Conservation (phyloP, 352 stramenopile species). For the Globisporangium spinosum region DNA sequence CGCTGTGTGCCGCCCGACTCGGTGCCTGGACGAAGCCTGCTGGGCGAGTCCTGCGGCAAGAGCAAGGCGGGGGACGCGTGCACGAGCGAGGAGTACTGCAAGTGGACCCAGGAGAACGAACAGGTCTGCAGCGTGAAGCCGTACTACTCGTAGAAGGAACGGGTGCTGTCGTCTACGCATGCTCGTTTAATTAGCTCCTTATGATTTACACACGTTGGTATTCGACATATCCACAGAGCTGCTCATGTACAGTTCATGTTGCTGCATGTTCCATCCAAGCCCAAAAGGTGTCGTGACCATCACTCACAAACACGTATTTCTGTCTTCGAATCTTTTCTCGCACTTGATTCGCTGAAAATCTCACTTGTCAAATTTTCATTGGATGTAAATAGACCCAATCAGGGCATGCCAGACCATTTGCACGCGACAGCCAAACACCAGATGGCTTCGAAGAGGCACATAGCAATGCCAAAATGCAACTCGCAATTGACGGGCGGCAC, state of each 20-base stretch:
- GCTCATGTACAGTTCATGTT: too few species aligned
- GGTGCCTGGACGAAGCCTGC: conserved; percentile 26
- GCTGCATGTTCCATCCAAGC: too few species aligned
- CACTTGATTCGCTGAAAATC: not conserved
- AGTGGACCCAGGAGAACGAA: conserved; percentile 29
- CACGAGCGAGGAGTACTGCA: conserved; percentile 35
- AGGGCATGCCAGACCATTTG: not conserved
- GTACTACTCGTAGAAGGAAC: conserved; percentile 24
- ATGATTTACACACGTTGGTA: not conserved
- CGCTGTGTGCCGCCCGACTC: conserved; percentile 38
- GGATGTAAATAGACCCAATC: conserved; percentile 1
- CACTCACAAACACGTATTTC: not conserved
- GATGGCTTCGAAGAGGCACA: not conserved
- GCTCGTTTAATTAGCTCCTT: not conserved
- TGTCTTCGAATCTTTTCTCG: not conserved
- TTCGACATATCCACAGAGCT: not conserved
- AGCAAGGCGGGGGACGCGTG: conserved; percentile 27
- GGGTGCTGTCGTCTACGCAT: not conserved
- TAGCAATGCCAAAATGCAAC: not conserved
- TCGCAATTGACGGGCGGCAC: not conserved
- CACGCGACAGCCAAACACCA: not conserved
- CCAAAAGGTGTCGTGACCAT: not conserved
- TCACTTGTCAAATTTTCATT: not conserved
- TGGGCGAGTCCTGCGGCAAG: conserved; percentile 17
- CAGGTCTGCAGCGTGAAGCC: conserved; percentile 38